A percentile compares a stretch with the other conserved stretches of the same genome.
Evolutionary conservation across 2,329 filamentous ascomycete genomes (phyloP).

Genomic region (Cadophora sp.): DNA sequence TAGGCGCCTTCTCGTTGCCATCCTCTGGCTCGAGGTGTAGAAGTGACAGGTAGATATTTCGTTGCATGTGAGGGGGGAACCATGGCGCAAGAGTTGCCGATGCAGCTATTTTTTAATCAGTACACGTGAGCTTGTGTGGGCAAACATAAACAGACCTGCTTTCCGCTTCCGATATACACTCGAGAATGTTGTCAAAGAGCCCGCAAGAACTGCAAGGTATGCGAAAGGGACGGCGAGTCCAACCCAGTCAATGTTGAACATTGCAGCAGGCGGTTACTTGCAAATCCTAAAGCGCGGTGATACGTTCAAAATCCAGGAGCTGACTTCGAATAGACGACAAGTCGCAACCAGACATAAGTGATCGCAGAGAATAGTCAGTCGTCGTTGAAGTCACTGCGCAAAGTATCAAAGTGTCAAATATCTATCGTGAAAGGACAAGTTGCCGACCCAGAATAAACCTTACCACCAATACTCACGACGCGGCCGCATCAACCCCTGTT

Average conservation of each 20-base stretch:
- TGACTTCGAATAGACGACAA: not conserved
- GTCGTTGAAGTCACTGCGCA: not conserved
- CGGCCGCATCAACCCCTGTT: constrained; percentile 15
- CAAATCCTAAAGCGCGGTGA: not conserved
- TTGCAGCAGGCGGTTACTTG: constrained; percentile 34
- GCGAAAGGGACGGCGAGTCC: constrained; percentile 86
- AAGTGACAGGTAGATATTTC: constrained; percentile 93
- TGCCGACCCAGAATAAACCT: constrained; percentile 19
- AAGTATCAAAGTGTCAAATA: not conserved
- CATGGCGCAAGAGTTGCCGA: constrained; percentile 89
- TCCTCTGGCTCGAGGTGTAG: constrained; percentile 75
- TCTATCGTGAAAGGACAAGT: constrained; percentile 4
- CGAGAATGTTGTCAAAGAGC: constrained; percentile 90
- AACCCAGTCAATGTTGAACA: constrained; percentile 71
- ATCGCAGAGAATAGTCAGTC: not conserved
- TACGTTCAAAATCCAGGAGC: not conserved
- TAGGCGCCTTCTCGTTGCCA: constrained; percentile 69
- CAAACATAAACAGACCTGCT: constrained; percentile 64
- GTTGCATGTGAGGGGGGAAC: constrained; percentile 90
- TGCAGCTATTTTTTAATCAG: constrained; percentile 60
- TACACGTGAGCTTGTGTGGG: constrained; percentile 29
- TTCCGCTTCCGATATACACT: constrained; percentile 93
- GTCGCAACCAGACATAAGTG: not conserved
- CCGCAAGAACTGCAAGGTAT: constrained; percentile 86
- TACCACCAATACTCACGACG: not conserved